These are phyloP conservation scores for Exophiala alcalophila DNA, from an alignment of 2,329 filamentous ascomycete species.

Conservation along the genomic window DNA sequence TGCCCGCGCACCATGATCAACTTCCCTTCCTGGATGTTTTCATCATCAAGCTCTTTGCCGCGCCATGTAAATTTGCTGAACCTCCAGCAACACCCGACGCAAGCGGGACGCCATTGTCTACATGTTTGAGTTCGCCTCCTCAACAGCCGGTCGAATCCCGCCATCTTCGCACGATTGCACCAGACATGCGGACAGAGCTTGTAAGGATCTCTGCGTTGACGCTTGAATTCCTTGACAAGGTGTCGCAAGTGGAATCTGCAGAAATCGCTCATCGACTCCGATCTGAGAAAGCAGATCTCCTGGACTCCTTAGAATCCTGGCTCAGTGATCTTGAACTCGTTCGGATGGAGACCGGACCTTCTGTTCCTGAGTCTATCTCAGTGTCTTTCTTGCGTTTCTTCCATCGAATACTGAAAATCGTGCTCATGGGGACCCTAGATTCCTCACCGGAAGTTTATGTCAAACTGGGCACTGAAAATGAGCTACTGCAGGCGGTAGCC, in stretches of 20 bases:
- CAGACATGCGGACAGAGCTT: slow-evolving; percentile 40
- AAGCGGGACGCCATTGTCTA: slow-evolving; percentile 24
- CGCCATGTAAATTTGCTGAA: slow-evolving; percentile 44
- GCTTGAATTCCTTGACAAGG: slow-evolving; percentile 36
- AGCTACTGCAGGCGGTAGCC: slow-evolving; percentile 35
- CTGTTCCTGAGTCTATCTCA: slow-evolving; percentile 32
- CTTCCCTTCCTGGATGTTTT: slow-evolving; percentile 45
- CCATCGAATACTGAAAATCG: slow-evolving; percentile 36
- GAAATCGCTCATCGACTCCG: slow-evolving; percentile 31
- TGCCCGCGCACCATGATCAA: slow-evolving; percentile 35
- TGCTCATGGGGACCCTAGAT: slow-evolving; percentile 38
- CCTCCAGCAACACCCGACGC: slow-evolving; percentile 23
- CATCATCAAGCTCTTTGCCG: slow-evolving; percentile 44
- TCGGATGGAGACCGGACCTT: slow-evolving; percentile 23
- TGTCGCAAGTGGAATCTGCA: slow-evolving; percentile 31
- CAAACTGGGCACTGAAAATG: slow-evolving; percentile 35
- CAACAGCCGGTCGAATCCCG: slow-evolving; percentile 28
- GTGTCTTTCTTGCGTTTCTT: slow-evolving; percentile 40
- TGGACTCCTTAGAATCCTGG: slow-evolving; percentile 38
- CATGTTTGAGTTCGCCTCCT: slow-evolving; percentile 26
- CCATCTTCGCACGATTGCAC: slow-evolving; percentile 36
- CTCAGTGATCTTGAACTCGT: slow-evolving; percentile 32
- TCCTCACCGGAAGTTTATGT: slow-evolving; percentile 32
- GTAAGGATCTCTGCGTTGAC: slow-evolving; percentile 35
- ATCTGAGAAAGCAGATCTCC: slow-evolving; percentile 34